A percentile compares a stretch with the other conserved stretches of the same genome.
phyloP scores from a whole-genome alignment of 495 filamentous ascomycete species.

The Oidiodendron maius region DNA sequence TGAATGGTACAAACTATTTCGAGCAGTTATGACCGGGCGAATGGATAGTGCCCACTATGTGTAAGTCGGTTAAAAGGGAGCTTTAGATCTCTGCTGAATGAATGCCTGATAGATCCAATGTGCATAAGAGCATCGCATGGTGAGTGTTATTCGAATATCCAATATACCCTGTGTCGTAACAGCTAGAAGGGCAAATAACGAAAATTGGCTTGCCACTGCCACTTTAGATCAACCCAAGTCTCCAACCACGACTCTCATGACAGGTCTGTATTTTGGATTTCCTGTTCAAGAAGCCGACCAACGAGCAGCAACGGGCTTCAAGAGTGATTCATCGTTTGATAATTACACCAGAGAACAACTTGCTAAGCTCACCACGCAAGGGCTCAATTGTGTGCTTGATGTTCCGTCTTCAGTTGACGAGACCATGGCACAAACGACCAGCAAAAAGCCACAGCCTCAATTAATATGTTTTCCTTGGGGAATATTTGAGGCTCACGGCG shows the following conservation, averaged over 20 bases:
- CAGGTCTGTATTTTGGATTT: conserved; percentile 10
- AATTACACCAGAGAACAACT: not conserved
- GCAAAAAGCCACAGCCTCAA: not conserved
- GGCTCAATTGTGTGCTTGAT: conserved; percentile 2
- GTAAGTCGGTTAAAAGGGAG: not conserved
- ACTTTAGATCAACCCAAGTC: not conserved
- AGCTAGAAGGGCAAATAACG: not conserved
- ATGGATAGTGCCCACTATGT: not conserved
- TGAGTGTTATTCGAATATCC: not conserved
- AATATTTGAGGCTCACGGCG: not conserved
- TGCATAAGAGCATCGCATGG: conserved; percentile 2
- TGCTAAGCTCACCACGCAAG: conserved; percentile 1
- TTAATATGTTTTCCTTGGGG: conserved; percentile 11
- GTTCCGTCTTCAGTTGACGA: not conserved
- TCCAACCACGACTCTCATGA: not conserved
- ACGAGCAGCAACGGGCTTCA: not conserved
- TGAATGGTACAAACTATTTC: conserved; percentile 8
- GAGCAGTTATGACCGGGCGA: not conserved
- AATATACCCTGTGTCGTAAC: no score
- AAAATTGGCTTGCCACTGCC: not conserved
- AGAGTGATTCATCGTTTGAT: conserved; percentile 1
- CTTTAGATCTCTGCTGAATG: not conserved
- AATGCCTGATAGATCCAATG: not conserved
- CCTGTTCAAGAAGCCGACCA: not conserved
- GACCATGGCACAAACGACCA: not conserved